Evolutionary conservation across 129 eudicot species (phyloP).

Genomic region (Ambrosia artemisiifolia): DNA sequence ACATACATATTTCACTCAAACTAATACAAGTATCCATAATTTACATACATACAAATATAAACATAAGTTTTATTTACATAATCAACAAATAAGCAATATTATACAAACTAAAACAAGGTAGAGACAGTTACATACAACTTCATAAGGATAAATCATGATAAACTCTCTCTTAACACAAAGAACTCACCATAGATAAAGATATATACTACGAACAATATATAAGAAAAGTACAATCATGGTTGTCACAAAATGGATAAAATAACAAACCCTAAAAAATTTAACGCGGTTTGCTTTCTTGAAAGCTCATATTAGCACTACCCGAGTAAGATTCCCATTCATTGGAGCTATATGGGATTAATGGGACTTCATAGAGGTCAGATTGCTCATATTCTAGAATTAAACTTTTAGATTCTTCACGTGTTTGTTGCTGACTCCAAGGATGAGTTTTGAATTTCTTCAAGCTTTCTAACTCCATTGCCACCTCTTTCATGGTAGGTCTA

Average conservation of each 20-base stretch:
- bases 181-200: background rate
- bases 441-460: constrained; percentile 32
- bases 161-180: background rate
- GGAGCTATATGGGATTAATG: constrained; percentile 1
- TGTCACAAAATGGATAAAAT: background rate
- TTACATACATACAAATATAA: too few species aligned
- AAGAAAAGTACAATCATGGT: background rate
- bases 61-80: too few species aligned
- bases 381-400: constrained; percentile 6
- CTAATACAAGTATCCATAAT: too few species aligned
- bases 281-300: constrained; percentile 12
- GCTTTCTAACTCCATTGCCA: constrained; percentile 48
- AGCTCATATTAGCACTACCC: background rate
- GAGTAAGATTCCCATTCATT: constrained; percentile 23
- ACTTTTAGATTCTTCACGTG: constrained; percentile 18
- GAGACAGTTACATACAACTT: background rate
- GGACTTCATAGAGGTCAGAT: constrained; percentile 32
- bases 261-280: background rate
- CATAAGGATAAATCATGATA: background rate
- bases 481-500: constrained; percentile 66
- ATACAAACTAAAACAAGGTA: background rate
- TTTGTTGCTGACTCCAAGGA: constrained; percentile 37
- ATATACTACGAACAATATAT: background rate
- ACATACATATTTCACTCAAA: too few species aligned
- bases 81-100: too few species aligned